Conservation (phyloP, 169 alveolate species). For the Eimeria maxima region DNA sequence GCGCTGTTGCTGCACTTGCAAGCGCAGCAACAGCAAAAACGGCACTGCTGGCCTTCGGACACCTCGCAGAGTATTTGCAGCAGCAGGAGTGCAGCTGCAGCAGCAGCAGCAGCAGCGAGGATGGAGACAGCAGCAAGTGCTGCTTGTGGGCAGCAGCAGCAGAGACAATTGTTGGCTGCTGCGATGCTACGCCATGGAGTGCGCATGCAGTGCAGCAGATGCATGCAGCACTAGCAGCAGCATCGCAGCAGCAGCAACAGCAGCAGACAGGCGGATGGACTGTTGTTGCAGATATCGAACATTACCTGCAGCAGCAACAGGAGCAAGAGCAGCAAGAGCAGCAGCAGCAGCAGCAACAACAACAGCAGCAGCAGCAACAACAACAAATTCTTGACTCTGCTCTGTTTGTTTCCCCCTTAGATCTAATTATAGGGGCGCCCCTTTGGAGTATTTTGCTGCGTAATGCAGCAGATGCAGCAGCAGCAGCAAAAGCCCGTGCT, state of each 20-base stretch:
- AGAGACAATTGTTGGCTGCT: conserved; percentile 36
- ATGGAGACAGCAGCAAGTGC: conserved; percentile 12
- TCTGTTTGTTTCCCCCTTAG: conserved; percentile 9
- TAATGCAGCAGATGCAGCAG: not conserved
- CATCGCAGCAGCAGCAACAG: conserved; percentile 15
- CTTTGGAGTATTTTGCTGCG: conserved; percentile 26
- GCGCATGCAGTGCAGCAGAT: conserved; percentile 17
- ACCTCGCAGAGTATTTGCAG: conserved; percentile 9
- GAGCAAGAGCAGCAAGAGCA: conserved; percentile 11
- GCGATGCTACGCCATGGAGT: not conserved
- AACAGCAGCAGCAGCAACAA: conserved; percentile 7
- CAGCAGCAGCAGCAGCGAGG: conserved; percentile 45
- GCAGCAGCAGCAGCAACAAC: conserved; percentile 33
- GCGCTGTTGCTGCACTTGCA: conserved; percentile 36
- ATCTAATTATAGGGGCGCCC: conserved; percentile 16
- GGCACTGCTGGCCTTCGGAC: conserved; percentile 39
- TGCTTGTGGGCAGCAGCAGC: conserved; percentile 69
- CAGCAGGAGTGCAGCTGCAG: conserved; percentile 5
- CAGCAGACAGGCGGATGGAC: not conserved
- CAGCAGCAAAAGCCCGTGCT: conserved; percentile 35
- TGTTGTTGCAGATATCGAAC: not conserved
- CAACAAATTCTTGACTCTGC: conserved; percentile 2
- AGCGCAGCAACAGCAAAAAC: conserved; percentile 33
- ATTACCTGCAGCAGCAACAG: not conserved
- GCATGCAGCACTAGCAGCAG: conserved; percentile 25